A percentile compares a stretch with the other conserved stretches of the same genome.
phyloP scores from a whole-genome alignment of 2,329 filamentous ascomycete species.

The Penicillium sp. region DNA sequence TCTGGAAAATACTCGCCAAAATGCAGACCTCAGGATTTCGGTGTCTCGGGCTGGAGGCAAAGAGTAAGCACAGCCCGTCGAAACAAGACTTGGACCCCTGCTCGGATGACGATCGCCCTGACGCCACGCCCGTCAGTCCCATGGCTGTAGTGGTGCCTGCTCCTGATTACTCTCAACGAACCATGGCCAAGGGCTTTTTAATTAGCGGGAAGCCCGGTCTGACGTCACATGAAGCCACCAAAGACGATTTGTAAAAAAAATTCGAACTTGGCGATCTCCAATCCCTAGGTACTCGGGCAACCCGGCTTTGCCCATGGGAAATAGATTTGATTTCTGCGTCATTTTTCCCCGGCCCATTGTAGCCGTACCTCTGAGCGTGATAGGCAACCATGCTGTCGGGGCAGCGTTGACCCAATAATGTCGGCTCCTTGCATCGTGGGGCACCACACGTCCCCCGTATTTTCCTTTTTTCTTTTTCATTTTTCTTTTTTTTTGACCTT shows the following conservation, averaged over 20 bases:
- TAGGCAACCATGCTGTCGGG: slow-evolving; percentile 20
- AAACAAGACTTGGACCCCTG: slow-evolving; percentile 21
- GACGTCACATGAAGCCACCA: slow-evolving; percentile 23
- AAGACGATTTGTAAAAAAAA: neutral
- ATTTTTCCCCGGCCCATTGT: neutral
- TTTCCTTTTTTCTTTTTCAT: neutral
- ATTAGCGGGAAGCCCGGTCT: slow-evolving; percentile 7
- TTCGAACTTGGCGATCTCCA: neutral
- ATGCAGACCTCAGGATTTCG: neutral
- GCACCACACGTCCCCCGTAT: slow-evolving; percentile 16
- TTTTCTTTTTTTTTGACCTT: too few species aligned
- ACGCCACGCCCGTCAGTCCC: slow-evolving; percentile 23
- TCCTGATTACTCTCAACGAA: slow-evolving; percentile 11
- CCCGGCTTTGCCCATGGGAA: neutral
- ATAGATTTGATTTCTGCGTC: neutral
- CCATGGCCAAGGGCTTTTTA: slow-evolving; percentile 5
- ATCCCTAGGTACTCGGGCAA: neutral
- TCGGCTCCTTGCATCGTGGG: slow-evolving; percentile 29
- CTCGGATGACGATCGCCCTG: slow-evolving; percentile 19
- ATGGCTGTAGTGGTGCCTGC: slow-evolving; percentile 13
- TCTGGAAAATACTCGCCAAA: slow-evolving; percentile 14
- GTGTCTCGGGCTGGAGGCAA: neutral
- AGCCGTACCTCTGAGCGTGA: neutral
- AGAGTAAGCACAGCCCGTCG: slow-evolving; percentile 14
- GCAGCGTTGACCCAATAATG: slow-evolving; percentile 14